Base-by-base conservation (phyloP, 2,329 filamentous ascomycete genomes). In the Fusarium xylarioides region DNA sequence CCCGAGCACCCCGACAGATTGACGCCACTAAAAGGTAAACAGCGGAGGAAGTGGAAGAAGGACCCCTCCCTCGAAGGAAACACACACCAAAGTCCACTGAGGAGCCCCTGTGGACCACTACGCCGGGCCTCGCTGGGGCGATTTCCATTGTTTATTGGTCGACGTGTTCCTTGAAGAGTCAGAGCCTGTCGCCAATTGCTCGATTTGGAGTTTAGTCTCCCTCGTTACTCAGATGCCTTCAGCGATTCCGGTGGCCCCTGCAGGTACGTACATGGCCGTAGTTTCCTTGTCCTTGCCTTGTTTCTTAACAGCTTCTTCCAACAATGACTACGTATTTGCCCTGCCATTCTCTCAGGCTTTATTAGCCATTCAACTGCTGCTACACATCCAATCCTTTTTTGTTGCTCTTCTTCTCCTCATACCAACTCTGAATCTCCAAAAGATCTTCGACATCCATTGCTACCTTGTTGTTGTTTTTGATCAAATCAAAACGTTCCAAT, bases 181-280 rank as follows among this genome's bases (percentile, higher is more conserved):
- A 65, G 56, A 76, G 28, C 30, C 42, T 50, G 55, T 76, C 65
- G 47, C 38, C 67, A 67, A 64, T 68, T 63, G 30, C 62, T 66
- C 63, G 68, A 71, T 73, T 71, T 68, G 57, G 67, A 71, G 56
- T 61, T 66, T 71, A 73, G 63, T 70, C 69, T 72, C 73, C 71
- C 73, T 74, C 63, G 61, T 58, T 70, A 46, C 71, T 65, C 75
- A 75, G 74, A 78, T 78, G 77, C 77, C 77, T 78, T 78, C 77
- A 75, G 77, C 74, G 73, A 74, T 78, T 70, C 73, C 75, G 53
- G 74, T 77, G 63, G 68, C 73, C 74, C 75, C 74, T 74, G 74
- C 71, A 70, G 77, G 77, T 78, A 63, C 70, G 77, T 78, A 68
- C 66, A 59, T 53, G 47, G 32, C 63, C 71, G 55, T 53, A 47